Evolutionary conservation across 2,329 filamentous ascomycete species (phyloP).

Genomic region (Botryosphaeria dothidea): DNA sequence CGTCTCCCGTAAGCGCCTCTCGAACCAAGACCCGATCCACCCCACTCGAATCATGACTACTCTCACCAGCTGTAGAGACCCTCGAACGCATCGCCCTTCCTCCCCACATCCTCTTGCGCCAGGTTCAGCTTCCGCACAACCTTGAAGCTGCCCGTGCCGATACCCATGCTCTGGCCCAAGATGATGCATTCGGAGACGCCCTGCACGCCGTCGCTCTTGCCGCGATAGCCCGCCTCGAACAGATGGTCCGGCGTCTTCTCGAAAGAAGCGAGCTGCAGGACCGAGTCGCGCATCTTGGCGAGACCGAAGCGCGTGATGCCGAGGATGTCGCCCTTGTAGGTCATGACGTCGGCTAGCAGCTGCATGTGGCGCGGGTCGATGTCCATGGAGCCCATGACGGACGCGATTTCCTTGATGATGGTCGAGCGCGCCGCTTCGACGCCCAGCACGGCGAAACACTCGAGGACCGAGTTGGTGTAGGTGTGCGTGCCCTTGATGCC

Average conservation of each 20-base stretch:
- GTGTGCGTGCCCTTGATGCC: constrained; percentile 79
- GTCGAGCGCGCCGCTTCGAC: constrained; percentile 92
- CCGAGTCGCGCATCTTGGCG: constrained; percentile 93
- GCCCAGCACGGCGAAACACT: constrained; percentile 81
- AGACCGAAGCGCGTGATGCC: constrained; percentile 96
- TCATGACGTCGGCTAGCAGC: constrained; percentile 96
- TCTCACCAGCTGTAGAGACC: constrained; percentile 13
- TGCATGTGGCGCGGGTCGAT: constrained; percentile 99
- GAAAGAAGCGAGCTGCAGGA: constrained; percentile 91
- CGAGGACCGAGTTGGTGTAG: constrained; percentile 85
- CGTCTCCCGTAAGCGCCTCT: not conserved
- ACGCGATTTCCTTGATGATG: constrained; percentile 83
- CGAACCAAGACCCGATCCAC: not conserved
- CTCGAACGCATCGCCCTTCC: constrained; percentile 67
- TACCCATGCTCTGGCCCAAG: constrained; percentile 90
- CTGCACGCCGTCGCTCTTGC: constrained; percentile 90
- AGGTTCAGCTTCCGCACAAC: constrained; percentile 78
- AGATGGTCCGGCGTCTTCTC: constrained; percentile 98
- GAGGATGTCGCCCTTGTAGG: constrained; percentile 94
- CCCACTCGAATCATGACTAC: not conserved
- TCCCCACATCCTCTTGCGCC: constrained; percentile 57
- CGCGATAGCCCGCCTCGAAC: constrained; percentile 88
- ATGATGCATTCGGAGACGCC: constrained; percentile 97
- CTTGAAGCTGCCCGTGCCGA: constrained; percentile 91
- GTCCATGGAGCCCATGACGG: constrained; percentile 90